Conservation (phyloP, 495 filamentous ascomycete genomes). For the Amphirosellinia nigrospora region DNA sequence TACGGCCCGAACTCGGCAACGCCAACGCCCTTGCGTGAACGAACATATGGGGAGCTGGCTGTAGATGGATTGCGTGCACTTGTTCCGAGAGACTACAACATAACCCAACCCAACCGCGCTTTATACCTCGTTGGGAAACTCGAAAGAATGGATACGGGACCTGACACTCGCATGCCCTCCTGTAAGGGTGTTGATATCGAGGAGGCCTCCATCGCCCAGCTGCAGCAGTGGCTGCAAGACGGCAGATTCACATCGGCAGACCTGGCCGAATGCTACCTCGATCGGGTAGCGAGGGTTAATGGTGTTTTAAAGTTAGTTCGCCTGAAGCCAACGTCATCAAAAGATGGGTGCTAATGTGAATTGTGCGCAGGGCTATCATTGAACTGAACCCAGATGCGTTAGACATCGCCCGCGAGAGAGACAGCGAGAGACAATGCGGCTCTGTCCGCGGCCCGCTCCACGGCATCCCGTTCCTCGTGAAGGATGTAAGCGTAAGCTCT, state of each 20-base stretch:
- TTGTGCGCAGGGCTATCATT: conserved; percentile 57
- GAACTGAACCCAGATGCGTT: conserved; percentile 68
- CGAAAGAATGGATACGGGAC: conserved; percentile 24
- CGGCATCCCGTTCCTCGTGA: conserved; percentile 75
- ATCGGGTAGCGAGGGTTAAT: conserved; percentile 60
- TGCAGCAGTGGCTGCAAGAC: conserved; percentile 47
- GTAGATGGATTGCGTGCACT: neutral
- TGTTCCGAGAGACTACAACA: neutral
- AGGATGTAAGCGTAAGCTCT: conserved; percentile 50
- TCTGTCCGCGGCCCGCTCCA: conserved; percentile 66
- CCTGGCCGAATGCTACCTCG: conserved; percentile 59
- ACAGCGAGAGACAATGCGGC: conserved; percentile 62
- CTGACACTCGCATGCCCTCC: conserved; percentile 59
- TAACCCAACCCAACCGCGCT: neutral
- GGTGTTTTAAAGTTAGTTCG: conserved; percentile 63
- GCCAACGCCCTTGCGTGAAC: neutral
- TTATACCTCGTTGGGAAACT: neutral
- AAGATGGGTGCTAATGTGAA: conserved; percentile 20
- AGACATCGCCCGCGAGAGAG: conserved; percentile 57
- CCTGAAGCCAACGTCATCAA: neutral
- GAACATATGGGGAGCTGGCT: neutral
- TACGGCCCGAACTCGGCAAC: conserved; percentile 12
- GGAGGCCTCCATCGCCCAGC: conserved; percentile 57
- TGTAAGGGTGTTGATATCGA: conserved; percentile 68
- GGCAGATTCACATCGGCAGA: conserved; percentile 51